Evolutionary conservation across 257 asterid species (phyloP), one percentile per base, ranked within the genome.

Genomic region (Solanum microdontum): DNA sequence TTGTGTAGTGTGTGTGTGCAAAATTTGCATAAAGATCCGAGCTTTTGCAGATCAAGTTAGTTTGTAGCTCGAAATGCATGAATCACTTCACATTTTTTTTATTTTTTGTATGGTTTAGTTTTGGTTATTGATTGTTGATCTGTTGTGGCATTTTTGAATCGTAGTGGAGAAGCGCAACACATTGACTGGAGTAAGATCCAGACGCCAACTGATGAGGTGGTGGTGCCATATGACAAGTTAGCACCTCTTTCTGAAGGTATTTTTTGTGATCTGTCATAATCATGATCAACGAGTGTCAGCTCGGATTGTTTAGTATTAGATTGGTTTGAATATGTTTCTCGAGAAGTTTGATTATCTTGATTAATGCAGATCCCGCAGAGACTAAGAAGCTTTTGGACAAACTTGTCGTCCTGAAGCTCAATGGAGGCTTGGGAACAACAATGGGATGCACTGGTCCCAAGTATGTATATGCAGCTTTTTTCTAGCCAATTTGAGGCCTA

Each of bases 371-470:
- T 91, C 89, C 95, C 68, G 88, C 89, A 0, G 95, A 93, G 89
- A 93, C 94, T 83, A 95, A 91, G 92, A 92, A 91, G 82, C 98
- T 97, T 83, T 89, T 97, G 90, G 95, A 96, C 93, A 97, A 97
- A 92, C 98, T 97, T 84, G 99, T 93, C 82, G 99, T 97, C 70
- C 85, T 97, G 86, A 97, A 97, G 94, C 99, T 97, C 89, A 97
- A 97, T 88, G 99, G 99, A 91, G 99, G 99, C 62, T 92, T 97
- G 93, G 99, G 99, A 88, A 97, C 99, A 87, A 97, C 99, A 21
- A 97, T 97, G 99, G 99, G 99, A 11, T 97, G 99, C 91, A 97
- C 98, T 30, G 99, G 99, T 48, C 99, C 99, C 74, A 96, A 97
- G 99, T 97, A 95, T 86, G 95, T 39, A 58, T 37, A 77, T 48